phyloP scores from a whole-genome alignment of 2,329 filamentous ascomycete species.

The Gaeumannomyces tritici region DNA sequence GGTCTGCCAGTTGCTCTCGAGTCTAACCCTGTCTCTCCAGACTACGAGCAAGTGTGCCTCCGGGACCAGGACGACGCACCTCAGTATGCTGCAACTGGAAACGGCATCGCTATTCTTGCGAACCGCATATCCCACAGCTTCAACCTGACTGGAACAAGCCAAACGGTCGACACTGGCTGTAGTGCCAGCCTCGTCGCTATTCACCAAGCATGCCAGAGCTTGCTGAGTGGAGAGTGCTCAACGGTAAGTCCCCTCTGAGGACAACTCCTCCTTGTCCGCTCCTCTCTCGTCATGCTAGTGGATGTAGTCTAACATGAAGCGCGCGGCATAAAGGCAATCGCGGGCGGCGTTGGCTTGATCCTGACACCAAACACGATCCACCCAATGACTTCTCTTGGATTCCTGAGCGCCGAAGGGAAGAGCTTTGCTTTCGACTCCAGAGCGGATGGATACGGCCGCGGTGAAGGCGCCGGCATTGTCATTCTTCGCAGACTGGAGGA shows the following conservation, averaged over 20 bases:
- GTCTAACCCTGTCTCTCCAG: conserved; percentile 16
- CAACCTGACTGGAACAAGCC: conserved; percentile 43
- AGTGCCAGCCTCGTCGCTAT: conserved; percentile 45
- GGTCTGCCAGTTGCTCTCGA: not conserved
- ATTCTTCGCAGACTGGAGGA: conserved; percentile 49
- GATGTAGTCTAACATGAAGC: conserved; percentile 2
- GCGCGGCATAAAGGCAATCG: conserved; percentile 29
- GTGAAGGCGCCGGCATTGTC: conserved; percentile 52
- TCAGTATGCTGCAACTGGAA: conserved; percentile 42
- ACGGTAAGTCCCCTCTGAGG: conserved; percentile 16
- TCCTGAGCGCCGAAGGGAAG: conserved; percentile 40
- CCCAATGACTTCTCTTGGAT: conserved; percentile 44
- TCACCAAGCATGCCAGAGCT: conserved; percentile 40
- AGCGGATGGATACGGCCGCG: conserved; percentile 55
- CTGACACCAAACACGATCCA: conserved; percentile 45
- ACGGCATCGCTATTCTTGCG: conserved; percentile 41
- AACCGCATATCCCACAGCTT: conserved; percentile 48
- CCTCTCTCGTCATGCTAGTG: too few relatives aligned
- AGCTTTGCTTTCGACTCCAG: conserved; percentile 45
- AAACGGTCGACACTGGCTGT: conserved; percentile 51
- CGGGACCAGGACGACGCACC: conserved; percentile 39
- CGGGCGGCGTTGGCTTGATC: conserved; percentile 42
- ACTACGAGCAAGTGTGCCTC: conserved; percentile 40
- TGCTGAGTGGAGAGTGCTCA: conserved; percentile 33
- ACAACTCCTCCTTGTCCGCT: too few relatives aligned